Evolutionary conservation across 83 land plant genomes (phyloP).

Genomic region (Diphasiastrum complanatum): DNA sequence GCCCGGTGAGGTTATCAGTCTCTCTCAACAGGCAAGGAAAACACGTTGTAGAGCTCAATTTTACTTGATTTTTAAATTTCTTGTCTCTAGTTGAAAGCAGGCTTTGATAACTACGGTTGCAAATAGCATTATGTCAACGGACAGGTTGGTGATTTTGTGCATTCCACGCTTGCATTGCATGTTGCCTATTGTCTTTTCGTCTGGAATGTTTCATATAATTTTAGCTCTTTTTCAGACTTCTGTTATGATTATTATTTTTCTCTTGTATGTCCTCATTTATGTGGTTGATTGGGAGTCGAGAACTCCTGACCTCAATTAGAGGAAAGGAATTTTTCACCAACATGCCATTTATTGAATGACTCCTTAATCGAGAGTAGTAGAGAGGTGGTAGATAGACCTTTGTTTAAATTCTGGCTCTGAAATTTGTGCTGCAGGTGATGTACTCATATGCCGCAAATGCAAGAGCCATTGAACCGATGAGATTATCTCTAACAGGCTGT

Average conservation of each 20-base stretch:
- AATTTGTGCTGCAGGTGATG: constrained; percentile 64
- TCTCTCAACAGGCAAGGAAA: constrained; percentile 61
- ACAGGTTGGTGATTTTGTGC: too few species aligned
- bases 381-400: too few species aligned
- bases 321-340: not conserved
- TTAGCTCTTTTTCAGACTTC: not conserved
- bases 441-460: constrained; percentile 87
- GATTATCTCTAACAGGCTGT: constrained; percentile 79
- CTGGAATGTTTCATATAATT: not conserved
- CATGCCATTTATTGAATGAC: too few species aligned
- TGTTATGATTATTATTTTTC: not conserved
- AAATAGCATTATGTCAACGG: too few species aligned
- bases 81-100: not conserved
- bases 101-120: not conserved
- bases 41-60: not conserved
- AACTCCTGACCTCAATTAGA: not conserved
- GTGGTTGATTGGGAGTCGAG: not conserved
- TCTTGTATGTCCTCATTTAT: not conserved
- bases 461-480: constrained; percentile 54
- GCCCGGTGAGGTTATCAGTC: constrained; percentile 54
- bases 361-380: too few species aligned
- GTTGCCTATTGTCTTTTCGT: not conserved
- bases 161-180: too few species aligned
- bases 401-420: constrained; percentile 2
- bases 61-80: too few species aligned